A percentile compares a stretch with the other conserved stretches of the same genome.
Conservation (phyloP, 805 yeast species). For the Starmerella sp. region DNA sequence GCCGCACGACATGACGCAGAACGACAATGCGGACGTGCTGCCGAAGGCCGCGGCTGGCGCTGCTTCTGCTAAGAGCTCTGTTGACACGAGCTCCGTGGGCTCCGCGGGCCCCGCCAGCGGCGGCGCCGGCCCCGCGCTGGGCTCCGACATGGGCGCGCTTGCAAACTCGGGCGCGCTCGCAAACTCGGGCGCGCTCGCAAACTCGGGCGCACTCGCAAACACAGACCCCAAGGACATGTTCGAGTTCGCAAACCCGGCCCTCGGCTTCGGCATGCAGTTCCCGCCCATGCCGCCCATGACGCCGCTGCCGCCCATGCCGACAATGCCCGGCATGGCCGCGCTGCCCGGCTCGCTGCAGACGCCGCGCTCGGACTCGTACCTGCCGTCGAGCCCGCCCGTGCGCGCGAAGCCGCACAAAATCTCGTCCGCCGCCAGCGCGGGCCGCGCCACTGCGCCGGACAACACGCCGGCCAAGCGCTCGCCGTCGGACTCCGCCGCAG, state of each 20-base stretch:
- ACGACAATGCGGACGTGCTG: neutral
- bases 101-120: no score
- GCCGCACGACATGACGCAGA: neutral
- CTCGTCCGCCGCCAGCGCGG: neutral
- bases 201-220: no score
- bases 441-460: neutral
- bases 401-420: slow-evolving; percentile 10
- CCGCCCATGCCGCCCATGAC: neutral
- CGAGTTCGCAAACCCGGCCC: neutral
- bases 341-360: neutral
- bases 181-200: no score
- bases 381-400: slow-evolving; percentile 19
- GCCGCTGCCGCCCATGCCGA: neutral
- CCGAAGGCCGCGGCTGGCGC: neutral
- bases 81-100: no score
- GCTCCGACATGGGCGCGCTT: no score
- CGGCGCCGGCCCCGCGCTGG: no score
- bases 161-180: no score
- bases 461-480: slow-evolving; percentile 1
- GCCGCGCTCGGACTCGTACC: neutral
- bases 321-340: slow-evolving; percentile 10
- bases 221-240: neutral
- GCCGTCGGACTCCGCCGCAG: neutral
- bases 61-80: neutral
- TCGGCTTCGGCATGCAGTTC: neutral